Conservation (phyloP, 257 asterid genomes). For the Lycium barbarum region DNA sequence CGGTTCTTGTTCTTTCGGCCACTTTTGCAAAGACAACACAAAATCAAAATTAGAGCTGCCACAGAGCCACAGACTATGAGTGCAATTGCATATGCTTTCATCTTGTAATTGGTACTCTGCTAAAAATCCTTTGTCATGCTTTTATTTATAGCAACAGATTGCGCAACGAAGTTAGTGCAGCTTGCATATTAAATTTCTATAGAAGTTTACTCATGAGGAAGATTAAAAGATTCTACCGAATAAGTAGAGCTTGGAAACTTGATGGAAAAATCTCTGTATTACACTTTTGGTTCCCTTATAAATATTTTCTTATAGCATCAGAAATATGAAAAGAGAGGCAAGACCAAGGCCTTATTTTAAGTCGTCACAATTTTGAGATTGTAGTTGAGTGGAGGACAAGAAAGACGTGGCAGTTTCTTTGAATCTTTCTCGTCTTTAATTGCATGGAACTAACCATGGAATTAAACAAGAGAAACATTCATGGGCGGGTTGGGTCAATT, state of each 20-base stretch:
- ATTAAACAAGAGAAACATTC: too few species aligned
- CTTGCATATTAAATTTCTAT: constrained; percentile 7
- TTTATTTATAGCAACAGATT: constrained; percentile 14
- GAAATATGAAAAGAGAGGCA: neutral
- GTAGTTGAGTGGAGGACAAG: neutral
- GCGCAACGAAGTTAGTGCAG: neutral
- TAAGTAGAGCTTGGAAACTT: neutral
- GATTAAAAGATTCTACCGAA: neutral
- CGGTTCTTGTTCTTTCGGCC: neutral
- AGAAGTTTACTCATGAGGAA: neutral
- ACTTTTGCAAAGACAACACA: neutral
- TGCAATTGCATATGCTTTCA: constrained; percentile 26
- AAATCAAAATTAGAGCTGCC: neutral
- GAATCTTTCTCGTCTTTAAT: neutral
- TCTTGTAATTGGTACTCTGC: neutral
- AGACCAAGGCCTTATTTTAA: neutral
- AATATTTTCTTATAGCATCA: neutral
- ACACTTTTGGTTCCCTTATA: neutral
- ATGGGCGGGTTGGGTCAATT: neutral
- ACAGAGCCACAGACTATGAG: neutral
- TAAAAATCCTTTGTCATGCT: neutral
- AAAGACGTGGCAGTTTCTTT: neutral
- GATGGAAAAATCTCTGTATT: neutral
- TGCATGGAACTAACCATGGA: neutral
- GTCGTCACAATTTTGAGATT: neutral